A percentile compares a stretch with the other conserved stretches of the same genome.
These are phyloP conservation scores for Trichosporon asahii DNA, from an alignment of 1,284 basidiomycete species.

Conservation along the genomic window DNA sequence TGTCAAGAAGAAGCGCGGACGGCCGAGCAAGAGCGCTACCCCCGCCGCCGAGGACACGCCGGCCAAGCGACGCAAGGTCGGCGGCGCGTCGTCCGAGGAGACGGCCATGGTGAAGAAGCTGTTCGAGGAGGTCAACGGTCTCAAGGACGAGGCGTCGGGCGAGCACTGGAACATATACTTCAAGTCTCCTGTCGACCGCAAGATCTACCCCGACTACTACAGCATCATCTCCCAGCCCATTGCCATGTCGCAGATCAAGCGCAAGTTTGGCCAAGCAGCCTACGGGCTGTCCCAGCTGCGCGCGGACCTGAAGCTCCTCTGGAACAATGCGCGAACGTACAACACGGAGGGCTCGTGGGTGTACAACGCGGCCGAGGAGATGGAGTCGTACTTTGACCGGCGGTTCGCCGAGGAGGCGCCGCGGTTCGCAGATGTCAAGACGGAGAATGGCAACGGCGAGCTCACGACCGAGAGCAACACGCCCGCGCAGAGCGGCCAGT, in stretches of 20 bases:
- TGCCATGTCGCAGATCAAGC: constrained; percentile 80
- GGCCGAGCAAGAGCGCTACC: constrained; percentile 42
- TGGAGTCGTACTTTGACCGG: constrained; percentile 77
- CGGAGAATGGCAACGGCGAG: constrained; percentile 8
- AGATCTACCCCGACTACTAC: constrained; percentile 91
- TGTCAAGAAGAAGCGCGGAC: constrained; percentile 44
- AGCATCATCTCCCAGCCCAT: constrained; percentile 70
- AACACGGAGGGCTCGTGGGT: constrained; percentile 73
- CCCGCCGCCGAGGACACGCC: constrained; percentile 46
- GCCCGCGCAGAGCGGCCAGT: constrained; percentile 39
- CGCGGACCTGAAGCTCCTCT: constrained; percentile 82
- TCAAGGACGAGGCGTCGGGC: constrained; percentile 56
- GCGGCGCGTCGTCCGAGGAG: constrained; percentile 19
- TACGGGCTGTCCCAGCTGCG: constrained; percentile 70
- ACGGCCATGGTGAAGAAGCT: constrained; percentile 51
- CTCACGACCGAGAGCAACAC: constrained; percentile 23
- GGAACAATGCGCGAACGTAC: constrained; percentile 86
- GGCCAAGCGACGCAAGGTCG: constrained; percentile 44
- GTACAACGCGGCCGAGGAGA: constrained; percentile 85
- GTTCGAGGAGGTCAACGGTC: constrained; percentile 57
- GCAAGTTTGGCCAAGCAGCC: constrained; percentile 71
- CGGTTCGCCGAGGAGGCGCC: constrained; percentile 48
- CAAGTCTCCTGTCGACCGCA: constrained; percentile 70
- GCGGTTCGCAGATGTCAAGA: constrained; percentile 16
- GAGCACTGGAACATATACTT: constrained; percentile 80